These are phyloP conservation scores for Penicillium coffeae DNA, from an alignment of 495 filamentous ascomycete species.

Conservation along the genomic window DNA sequence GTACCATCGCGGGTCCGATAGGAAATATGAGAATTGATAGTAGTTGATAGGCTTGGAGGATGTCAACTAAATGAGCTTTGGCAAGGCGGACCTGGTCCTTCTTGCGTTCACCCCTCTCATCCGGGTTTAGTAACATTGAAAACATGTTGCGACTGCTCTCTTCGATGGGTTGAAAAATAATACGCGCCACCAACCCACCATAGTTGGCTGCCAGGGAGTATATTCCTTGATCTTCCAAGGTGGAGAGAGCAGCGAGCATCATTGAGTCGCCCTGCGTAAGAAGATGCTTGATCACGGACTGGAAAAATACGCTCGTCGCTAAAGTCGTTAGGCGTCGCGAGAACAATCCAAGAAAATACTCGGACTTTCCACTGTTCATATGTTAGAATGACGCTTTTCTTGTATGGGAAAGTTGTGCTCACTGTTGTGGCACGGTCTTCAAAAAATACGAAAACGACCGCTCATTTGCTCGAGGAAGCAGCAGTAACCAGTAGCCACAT, in stretches of 20 bases:
- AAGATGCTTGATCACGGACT: conserved; percentile 83
- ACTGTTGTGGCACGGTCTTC: background rate
- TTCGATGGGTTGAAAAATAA: conserved; percentile 93
- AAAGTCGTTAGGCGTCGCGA: conserved; percentile 63
- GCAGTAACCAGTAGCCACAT: conserved; percentile 57
- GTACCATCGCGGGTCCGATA: conserved; percentile 68
- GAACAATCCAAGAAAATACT: conserved; percentile 60
- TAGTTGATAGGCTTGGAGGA: conserved; percentile 47
- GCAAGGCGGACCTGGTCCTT: conserved; percentile 20
- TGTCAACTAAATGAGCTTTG: conserved; percentile 31
- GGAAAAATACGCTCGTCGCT: conserved; percentile 74
- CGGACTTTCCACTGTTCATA: background rate
- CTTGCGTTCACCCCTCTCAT: conserved; percentile 15
- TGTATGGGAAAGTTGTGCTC: background rate
- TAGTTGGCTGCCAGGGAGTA: conserved; percentile 95
- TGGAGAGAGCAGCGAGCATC: conserved; percentile 71
- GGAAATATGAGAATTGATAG: conserved; percentile 62
- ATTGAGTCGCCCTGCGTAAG: conserved; percentile 93
- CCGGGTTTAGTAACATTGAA: conserved; percentile 55
- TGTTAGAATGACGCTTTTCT: background rate
- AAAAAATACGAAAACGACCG: conserved; percentile 58
- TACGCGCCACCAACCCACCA: conserved; percentile 81
- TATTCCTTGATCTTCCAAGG: conserved; percentile 78
- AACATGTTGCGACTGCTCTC: conserved; percentile 87
- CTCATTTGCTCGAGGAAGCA: conserved; percentile 35